phyloP scores from a whole-genome alignment of 495 filamentous ascomycete genomes.

The Neurospora sp. region DNA sequence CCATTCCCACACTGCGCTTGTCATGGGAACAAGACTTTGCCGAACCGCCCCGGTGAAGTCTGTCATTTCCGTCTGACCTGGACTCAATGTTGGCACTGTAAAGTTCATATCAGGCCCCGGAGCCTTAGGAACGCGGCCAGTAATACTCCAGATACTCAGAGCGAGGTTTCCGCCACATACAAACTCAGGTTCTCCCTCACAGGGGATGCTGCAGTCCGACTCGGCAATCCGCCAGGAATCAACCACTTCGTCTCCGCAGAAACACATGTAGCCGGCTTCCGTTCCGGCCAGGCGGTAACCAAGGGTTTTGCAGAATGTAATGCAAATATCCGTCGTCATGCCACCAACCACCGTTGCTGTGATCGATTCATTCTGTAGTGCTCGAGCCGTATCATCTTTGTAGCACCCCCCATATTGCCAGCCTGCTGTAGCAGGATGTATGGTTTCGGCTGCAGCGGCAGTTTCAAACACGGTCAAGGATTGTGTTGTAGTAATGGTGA shows the following conservation, averaged over 20 bases:
- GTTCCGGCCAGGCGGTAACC: slow-evolving; percentile 47
- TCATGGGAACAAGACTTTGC: slow-evolving; percentile 9
- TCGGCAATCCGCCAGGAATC: slow-evolving; percentile 28
- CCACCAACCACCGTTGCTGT: slow-evolving; percentile 20
- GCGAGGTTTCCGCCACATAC: slow-evolving; percentile 31
- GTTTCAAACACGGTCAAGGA: not conserved
- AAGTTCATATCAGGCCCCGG: slow-evolving; percentile 9
- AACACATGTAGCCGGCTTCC: slow-evolving; percentile 52
- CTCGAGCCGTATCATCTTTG: slow-evolving; percentile 40
- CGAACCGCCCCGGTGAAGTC: slow-evolving; percentile 10
- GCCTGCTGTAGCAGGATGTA: slow-evolving; percentile 18
- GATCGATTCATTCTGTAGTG: slow-evolving; percentile 28
- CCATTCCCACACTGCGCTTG: slow-evolving; percentile 11
- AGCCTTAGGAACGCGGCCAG: slow-evolving; percentile 15
- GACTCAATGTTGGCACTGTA: slow-evolving; percentile 5
- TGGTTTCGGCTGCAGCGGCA: slow-evolving; percentile 9
- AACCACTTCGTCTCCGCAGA: slow-evolving; percentile 43
- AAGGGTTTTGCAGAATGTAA: slow-evolving; percentile 38
- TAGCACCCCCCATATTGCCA: slow-evolving; percentile 53
- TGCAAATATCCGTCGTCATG: slow-evolving; percentile 44
- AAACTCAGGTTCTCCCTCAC: slow-evolving; percentile 28
- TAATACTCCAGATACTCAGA: slow-evolving; percentile 29
- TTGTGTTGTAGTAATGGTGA: slow-evolving; percentile 1
- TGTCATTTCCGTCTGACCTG: slow-evolving; percentile 10
- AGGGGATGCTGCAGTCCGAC: slow-evolving; percentile 27